A percentile compares a stretch with the other conserved stretches of the same genome.
Conservation (phyloP, 1,139 yeast genomes). For the Candida neerlandica region DNA sequence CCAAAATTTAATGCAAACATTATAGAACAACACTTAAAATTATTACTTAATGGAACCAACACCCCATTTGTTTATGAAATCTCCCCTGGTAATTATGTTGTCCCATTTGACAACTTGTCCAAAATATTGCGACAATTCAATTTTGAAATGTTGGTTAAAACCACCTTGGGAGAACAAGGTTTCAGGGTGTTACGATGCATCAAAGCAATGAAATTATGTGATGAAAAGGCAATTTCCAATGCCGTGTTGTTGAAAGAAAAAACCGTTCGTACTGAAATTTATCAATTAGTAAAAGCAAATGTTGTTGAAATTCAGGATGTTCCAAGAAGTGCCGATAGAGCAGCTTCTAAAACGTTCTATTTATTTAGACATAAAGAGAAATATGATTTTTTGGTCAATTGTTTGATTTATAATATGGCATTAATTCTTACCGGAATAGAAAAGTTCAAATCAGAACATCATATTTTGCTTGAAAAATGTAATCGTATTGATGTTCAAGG, state of each 20-base stretch:
- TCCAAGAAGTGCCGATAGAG: constrained; percentile 88
- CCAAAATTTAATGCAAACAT: constrained; percentile 18
- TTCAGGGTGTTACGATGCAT: constrained; percentile 68
- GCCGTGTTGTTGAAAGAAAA: constrained; percentile 75
- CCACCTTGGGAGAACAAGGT: constrained; percentile 61
- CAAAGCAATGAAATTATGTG: constrained; percentile 67
- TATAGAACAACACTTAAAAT: constrained; percentile 53
- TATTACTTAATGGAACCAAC: constrained; percentile 46
- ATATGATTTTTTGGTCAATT: constrained; percentile 46
- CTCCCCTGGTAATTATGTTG: constrained; percentile 44
- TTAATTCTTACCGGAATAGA: constrained; percentile 59
- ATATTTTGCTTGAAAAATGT: constrained; percentile 72
- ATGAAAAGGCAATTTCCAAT: constrained; percentile 82
- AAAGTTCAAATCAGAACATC: constrained; percentile 60
- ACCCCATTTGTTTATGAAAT: constrained; percentile 50
- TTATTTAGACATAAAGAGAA: constrained; percentile 75
- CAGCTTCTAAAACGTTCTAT: constrained; percentile 85
- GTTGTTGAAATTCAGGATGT: constrained; percentile 83
- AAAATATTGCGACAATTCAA: constrained; percentile 53
- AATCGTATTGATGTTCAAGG: constrained; percentile 91
- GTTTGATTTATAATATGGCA: constrained; percentile 53
- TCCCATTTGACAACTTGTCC: constrained; percentile 46
- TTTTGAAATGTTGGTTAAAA: constrained; percentile 62
- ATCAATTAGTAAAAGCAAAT: constrained; percentile 57
- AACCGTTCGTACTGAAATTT: constrained; percentile 68